Percentiles rank a stretch among this genome's conserved stretches.
phyloP scores from a whole-genome alignment of 2,329 filamentous ascomycete species.

The Aspergillus tamarii region DNA sequence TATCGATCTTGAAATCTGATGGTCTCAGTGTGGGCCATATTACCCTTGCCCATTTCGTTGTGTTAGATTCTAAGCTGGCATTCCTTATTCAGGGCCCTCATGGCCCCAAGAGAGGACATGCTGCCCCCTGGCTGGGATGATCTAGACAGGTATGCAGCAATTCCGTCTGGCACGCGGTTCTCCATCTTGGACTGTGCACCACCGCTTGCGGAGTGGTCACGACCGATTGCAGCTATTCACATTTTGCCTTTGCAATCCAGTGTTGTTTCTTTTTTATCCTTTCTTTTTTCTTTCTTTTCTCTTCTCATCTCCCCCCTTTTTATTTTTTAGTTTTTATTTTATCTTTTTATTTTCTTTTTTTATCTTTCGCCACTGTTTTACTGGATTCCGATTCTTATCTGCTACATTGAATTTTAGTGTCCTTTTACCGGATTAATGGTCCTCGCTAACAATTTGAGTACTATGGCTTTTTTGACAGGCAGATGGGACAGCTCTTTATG shows the following conservation, averaged over 20 bases:
- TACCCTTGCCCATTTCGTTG: background rate
- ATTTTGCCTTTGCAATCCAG: background rate
- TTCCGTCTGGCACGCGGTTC: background rate
- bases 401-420: background rate
- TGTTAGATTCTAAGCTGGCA: constrained; percentile 27
- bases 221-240: constrained; percentile 3
- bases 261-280: constrained; percentile 8
- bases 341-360: constrained; percentile 39
- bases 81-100: constrained; percentile 39
- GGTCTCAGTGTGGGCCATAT: constrained; percentile 15
- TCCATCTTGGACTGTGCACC: background rate
- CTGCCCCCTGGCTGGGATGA: constrained; percentile 46
- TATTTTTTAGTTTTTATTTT: background rate
- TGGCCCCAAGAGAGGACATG: constrained; percentile 46
- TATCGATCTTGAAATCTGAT: constrained; percentile 9
- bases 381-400: background rate
- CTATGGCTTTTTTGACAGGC: constrained; percentile 72
- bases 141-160: constrained; percentile 41
- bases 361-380: background rate
- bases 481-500: constrained; percentile 64
- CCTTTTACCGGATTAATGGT: constrained; percentile 15
- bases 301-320: background rate
- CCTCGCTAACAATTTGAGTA: constrained; percentile 49
- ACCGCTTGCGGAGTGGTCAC: constrained; percentile 1
- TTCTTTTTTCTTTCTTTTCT: background rate